Percentiles rank a stretch among this genome's conserved stretches.
phyloP scores from a whole-genome alignment of 441 rosid species.

The Gossypium armourianum region DNA sequence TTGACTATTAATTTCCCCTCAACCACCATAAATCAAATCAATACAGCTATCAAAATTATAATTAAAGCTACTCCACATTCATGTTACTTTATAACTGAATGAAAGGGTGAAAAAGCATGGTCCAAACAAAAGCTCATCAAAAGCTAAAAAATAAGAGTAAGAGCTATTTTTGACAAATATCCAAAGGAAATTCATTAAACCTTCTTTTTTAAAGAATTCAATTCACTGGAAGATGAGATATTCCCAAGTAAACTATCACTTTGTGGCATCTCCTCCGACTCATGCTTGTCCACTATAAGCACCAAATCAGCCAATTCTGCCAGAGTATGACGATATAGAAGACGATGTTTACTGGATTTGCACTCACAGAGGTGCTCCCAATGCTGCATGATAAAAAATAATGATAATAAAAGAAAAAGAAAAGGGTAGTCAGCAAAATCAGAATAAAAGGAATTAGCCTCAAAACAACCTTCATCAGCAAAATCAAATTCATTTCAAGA shows the following conservation, averaged over 20 bases:
- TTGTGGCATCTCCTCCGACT: constrained; percentile 27
- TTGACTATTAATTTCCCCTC: constrained; percentile 5
- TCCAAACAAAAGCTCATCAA: not conserved
- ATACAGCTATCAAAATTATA: not conserved
- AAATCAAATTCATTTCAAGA: not conserved
- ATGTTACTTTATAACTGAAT: not conserved
- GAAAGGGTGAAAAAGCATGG: not conserved
- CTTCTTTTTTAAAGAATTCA: constrained; percentile 43
- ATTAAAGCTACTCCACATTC: not conserved
- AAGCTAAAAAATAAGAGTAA: not conserved
- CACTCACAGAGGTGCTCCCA: constrained; percentile 89
- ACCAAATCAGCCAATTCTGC: constrained; percentile 57
- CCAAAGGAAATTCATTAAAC: constrained; percentile 23
- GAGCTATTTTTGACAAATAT: not conserved
- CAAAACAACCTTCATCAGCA: not conserved
- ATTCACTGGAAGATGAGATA: constrained; percentile 34
- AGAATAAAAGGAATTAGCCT: not conserved
- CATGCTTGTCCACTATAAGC: constrained; percentile 32
- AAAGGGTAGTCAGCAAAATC: constrained; percentile 10
- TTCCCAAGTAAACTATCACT: constrained; percentile 29
- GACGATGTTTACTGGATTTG: constrained; percentile 49
- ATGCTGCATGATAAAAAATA: constrained; percentile 48
- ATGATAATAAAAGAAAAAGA: no score
- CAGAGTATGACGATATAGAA: constrained; percentile 69
- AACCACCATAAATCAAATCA: not conserved